A percentile compares a stretch with the other conserved stretches of the same genome.
These are phyloP conservation scores for Albizia julibrissin DNA, from an alignment of 306 rosid genomes.

Conservation along the genomic window DNA sequence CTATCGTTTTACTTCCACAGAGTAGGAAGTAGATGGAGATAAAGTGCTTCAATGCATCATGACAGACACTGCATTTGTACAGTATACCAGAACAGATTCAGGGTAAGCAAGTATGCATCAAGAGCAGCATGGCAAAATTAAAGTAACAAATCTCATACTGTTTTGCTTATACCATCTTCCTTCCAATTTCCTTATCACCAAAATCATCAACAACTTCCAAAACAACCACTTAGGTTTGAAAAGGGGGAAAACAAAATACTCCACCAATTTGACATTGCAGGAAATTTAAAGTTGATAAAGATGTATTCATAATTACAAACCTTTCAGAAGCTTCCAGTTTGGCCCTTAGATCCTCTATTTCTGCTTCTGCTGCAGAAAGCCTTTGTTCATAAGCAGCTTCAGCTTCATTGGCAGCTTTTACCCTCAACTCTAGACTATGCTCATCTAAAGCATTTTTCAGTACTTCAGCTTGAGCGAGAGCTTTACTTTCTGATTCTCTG, in stretches of 20 bases:
- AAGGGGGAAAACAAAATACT: slow-evolving; percentile 10
- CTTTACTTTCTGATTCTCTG: slow-evolving; percentile 82
- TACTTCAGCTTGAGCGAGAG: slow-evolving; percentile 67
- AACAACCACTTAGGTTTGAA: slow-evolving; percentile 24
- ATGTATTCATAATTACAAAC: slow-evolving; percentile 45
- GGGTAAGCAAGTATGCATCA: slow-evolving; percentile 1
- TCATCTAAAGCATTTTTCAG: slow-evolving; percentile 88
- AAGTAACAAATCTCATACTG: not conserved
- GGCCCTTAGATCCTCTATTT: slow-evolving; percentile 70
- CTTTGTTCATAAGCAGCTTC: slow-evolving; percentile 93
- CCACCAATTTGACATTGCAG: slow-evolving; percentile 25
- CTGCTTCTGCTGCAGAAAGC: slow-evolving; percentile 83
- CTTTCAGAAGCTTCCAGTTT: slow-evolving; percentile 79
- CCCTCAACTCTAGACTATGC: slow-evolving; percentile 89
- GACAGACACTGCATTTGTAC: not conserved
- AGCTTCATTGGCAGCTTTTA: slow-evolving; percentile 95
- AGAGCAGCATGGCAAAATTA: slow-evolving; percentile 12
- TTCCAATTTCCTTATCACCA: slow-evolving; percentile 22
- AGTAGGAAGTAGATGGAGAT: not conserved
- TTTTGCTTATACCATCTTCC: not conserved
- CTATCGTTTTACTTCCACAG: not conserved
- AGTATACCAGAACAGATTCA: not conserved
- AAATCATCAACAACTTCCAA: slow-evolving; percentile 17
- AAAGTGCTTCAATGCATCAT: not conserved
- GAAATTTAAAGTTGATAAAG: slow-evolving; percentile 21